Percentiles rank a stretch among this genome's conserved stretches.
Conservation (phyloP, 306 rosid genomes). For the Quercus dentata region DNA sequence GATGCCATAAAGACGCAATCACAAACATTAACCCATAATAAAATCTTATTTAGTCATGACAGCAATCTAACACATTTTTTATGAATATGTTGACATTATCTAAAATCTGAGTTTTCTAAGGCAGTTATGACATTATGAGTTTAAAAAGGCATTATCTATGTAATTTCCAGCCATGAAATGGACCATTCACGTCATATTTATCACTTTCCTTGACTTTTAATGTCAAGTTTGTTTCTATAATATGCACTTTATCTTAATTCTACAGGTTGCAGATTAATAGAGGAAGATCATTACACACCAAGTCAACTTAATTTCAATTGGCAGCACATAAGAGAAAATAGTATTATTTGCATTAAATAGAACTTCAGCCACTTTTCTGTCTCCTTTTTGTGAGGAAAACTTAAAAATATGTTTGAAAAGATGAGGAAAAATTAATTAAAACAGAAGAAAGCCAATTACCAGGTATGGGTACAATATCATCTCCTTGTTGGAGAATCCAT, state of each 20-base stretch:
- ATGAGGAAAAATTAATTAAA: background rate
- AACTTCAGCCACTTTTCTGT: background rate
- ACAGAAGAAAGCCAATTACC: slow-evolving; percentile 13
- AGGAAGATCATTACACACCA: background rate
- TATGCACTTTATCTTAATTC: too few relatives aligned
- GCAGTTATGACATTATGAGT: too few relatives aligned
- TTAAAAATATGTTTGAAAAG: too few relatives aligned
- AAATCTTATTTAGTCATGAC: too few relatives aligned
- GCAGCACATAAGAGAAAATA: background rate
- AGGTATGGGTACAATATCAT: slow-evolving; percentile 58
- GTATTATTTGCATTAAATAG: background rate
- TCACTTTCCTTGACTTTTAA: too few relatives aligned
- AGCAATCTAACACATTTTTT: background rate
- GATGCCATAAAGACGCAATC: too few relatives aligned
- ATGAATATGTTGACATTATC: background rate
- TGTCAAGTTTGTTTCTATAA: too few relatives aligned
- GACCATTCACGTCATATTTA: too few relatives aligned
- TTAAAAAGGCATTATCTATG: too few relatives aligned
- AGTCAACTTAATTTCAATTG: background rate
- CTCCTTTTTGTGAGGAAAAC: background rate
- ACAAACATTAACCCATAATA: too few relatives aligned
- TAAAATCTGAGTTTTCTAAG: too few relatives aligned
- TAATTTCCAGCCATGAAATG: too few relatives aligned
- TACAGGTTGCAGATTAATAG: background rate
- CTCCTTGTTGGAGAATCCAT: slow-evolving; percentile 71